Base-by-base conservation (phyloP, 192 early-diverging fungal species). In the Coemansia sp. region DNA sequence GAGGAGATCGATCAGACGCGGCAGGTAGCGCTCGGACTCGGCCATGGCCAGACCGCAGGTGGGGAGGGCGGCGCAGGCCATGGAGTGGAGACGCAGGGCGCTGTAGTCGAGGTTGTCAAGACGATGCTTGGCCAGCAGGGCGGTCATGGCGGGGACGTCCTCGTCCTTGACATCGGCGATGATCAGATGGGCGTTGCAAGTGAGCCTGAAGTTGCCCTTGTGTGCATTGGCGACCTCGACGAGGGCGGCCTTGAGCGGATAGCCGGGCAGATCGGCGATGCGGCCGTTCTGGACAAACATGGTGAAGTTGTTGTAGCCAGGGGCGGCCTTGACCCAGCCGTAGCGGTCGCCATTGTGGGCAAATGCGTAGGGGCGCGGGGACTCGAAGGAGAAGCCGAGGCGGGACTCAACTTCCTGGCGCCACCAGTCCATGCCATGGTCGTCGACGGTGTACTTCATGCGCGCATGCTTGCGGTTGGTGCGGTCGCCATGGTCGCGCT, bases 381-480 rank as follows among this genome's bases (percentile, higher is more conserved):
- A 64, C 60, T 86, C 83, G 14, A 98, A 70, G 23, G 71, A 83
- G 82, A 82, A 91, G 36, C 94, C 93, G 41, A 92, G 74, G 29
- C 92, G 87, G 47, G 70, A 66, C 77, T 95, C 94, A 25, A 98
- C 87, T 71, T 96, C 90, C 34, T 61, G 74, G 64, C 87, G 84
- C 87, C 95, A 95, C 89, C 94, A 98, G 59, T 89, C 89, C 59
- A 98, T 74, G 48, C 94, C 91, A 63, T 90, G 88, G 81, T 95
- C 94, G 65, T 98, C 96, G 64, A 98, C 93, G 34, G 96, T 98
- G 84, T 98, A 98, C 91, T 98, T 98, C 52, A 98, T 79, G 55
- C 96, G 91, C 11, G 96, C 96, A 82, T 98, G 96, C 85, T 95
- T 95, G 74, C 96, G 90, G 89, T 98, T 98, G 73, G 88, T 89